phyloP scores from a whole-genome alignment of 345 rosid genomes.

The Melastoma malabathricum region DNA sequence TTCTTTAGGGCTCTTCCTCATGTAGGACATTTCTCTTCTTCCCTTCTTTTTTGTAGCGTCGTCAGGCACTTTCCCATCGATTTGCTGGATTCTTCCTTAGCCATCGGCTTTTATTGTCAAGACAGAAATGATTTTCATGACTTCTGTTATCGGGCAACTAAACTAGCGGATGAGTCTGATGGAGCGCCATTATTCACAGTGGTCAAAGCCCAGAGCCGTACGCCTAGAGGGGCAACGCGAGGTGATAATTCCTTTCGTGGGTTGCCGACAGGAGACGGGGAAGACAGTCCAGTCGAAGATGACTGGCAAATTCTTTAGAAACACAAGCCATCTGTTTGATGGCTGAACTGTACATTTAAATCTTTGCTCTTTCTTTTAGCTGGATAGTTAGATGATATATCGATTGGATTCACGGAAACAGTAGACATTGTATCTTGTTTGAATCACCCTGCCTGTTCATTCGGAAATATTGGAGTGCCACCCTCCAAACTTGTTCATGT shows the following conservation, averaged over 20 bases:
- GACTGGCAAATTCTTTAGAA: conserved; percentile 18
- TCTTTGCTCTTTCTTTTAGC: too few species aligned
- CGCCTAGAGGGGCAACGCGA: background rate
- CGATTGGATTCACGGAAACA: too few species aligned
- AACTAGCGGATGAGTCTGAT: conserved; percentile 58
- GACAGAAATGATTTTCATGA: conserved; percentile 76
- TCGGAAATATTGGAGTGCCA: too few species aligned
- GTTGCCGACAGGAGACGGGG: conserved; percentile 2
- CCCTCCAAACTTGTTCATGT: too few species aligned
- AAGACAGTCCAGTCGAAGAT: conserved; percentile 7
- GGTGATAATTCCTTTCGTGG: background rate
- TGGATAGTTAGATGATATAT: too few species aligned
- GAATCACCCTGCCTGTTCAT: background rate
- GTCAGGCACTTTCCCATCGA: conserved; percentile 53
- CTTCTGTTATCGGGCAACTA: conserved; percentile 59
- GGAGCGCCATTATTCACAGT: conserved; percentile 82
- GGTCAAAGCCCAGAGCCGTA: conserved; percentile 11
- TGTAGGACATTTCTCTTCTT: background rate
- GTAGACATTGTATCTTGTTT: background rate
- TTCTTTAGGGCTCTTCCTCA: background rate
- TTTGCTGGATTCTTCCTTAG: conserved; percentile 77
- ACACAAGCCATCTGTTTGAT: background rate
- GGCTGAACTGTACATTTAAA: background rate
- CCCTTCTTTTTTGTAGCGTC: conserved; percentile 24
- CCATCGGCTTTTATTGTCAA: conserved; percentile 82